phyloP scores from a whole-genome alignment of 2,329 filamentous ascomycete genomes.

The Aspergillus calidoustus region DNA sequence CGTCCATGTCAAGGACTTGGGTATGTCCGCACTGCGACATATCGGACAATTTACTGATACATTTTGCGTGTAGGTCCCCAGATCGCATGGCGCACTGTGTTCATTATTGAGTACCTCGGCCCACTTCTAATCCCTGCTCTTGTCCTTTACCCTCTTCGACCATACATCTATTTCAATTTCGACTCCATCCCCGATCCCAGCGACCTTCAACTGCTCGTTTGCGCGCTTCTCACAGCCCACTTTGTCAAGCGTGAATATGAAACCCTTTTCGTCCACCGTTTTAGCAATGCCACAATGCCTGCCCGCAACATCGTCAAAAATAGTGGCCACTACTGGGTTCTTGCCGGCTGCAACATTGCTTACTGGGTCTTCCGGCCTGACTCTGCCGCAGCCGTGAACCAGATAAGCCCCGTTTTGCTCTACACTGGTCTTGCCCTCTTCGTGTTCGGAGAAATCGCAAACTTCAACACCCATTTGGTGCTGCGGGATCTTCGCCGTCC shows the following conservation, averaged over 20 bases:
- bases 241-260: conserved; percentile 96
- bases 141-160: conserved; percentile 70
- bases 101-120: conserved; percentile 91
- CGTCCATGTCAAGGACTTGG: conserved; percentile 90
- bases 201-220: conserved; percentile 72
- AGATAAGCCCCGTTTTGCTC: conserved; percentile 59
- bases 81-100: conserved; percentile 91
- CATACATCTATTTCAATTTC: conserved; percentile 68
- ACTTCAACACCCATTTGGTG: conserved; percentile 78
- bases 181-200: conserved; percentile 58
- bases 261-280: conserved; percentile 92
- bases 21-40: conserved; percentile 54
- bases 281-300: conserved; percentile 94
- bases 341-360: conserved; percentile 79
- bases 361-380: conserved; percentile 82
- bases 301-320: conserved; percentile 91
- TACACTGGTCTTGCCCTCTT: conserved; percentile 74
- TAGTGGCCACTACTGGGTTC: conserved; percentile 88
- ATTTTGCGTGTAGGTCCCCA: conserved; percentile 68
- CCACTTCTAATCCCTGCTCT: conserved; percentile 85
- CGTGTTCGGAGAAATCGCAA: conserved; percentile 76
- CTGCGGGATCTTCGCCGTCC: conserved; percentile 76
- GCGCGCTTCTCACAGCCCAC: conserved; percentile 76
- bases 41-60: not conserved
- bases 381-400: conserved; percentile 64